These are phyloP conservation scores for Ustilago lituana DNA, from an alignment of 1,284 basidiomycete species.

Conservation along the genomic window DNA sequence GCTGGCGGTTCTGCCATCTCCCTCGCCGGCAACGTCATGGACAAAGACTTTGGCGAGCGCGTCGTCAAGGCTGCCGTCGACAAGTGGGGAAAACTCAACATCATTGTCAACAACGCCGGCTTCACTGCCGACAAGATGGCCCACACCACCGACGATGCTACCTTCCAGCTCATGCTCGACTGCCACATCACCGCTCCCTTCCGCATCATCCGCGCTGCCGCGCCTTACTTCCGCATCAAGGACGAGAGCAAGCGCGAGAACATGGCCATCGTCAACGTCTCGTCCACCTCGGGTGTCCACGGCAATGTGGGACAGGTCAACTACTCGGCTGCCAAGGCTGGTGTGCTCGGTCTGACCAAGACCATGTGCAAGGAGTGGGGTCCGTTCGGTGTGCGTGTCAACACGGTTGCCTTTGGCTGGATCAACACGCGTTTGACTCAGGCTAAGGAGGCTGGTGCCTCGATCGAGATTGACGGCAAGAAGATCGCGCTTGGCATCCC, in stretches of 20 bases:
- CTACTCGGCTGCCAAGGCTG: conserved; percentile 70
- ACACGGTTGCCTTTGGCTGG: conserved; percentile 81
- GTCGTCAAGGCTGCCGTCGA: conserved; percentile 79
- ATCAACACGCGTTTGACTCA: conserved; percentile 77
- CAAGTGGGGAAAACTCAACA: conserved; percentile 59
- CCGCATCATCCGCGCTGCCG: conserved; percentile 82
- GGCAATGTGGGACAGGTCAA: conserved; percentile 79
- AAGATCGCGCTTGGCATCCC: conserved; percentile 78
- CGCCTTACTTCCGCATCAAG: conserved; percentile 85
- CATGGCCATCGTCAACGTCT: conserved; percentile 68
- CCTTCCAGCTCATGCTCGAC: conserved; percentile 82
- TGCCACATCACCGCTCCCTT: conserved; percentile 74
- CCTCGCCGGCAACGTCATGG: conserved; percentile 59
- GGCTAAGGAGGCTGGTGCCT: conserved; percentile 79
- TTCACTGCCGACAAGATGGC: conserved; percentile 88
- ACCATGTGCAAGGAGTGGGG: conserved; percentile 90
- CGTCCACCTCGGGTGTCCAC: conserved; percentile 55
- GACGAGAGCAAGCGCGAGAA: conserved; percentile 73
- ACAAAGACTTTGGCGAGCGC: conserved; percentile 77
- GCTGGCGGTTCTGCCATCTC: conserved; percentile 75
- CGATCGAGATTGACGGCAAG: conserved; percentile 83
- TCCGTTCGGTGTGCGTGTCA: conserved; percentile 76
- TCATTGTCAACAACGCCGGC: conserved; percentile 84
- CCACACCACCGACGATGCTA: conserved; percentile 84
- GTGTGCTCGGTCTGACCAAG: conserved; percentile 76